phyloP scores from a whole-genome alignment of 2,329 filamentous ascomycete species.

The Rachicladosporium sp. region DNA sequence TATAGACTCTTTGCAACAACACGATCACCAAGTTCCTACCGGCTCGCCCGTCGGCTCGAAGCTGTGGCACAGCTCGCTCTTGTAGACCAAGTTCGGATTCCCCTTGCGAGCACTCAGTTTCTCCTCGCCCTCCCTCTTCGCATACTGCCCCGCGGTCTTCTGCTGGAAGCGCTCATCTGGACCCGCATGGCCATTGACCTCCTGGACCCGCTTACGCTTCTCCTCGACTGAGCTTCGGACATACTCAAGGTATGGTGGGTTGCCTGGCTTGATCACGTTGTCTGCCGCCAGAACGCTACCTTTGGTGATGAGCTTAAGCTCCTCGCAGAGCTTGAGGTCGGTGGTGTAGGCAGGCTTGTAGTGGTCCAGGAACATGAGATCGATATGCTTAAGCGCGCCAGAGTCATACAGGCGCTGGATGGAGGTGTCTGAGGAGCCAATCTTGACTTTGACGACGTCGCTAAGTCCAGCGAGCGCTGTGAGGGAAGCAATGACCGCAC shows the following conservation, averaged over 20 bases:
- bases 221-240: conserved; percentile 52
- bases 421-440: conserved; percentile 56
- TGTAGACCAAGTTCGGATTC: conserved; percentile 54
- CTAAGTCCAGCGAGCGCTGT: conserved; percentile 62
- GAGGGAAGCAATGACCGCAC: conserved; percentile 54
- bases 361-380: conserved; percentile 70
- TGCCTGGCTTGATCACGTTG: conserved; percentile 60
- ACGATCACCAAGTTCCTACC: conserved; percentile 27
- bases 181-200: conserved; percentile 17
- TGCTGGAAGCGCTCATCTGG: conserved; percentile 32
- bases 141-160: conserved; percentile 36
- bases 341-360: conserved; percentile 63
- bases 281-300: conserved; percentile 56
- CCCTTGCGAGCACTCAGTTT: conserved; percentile 35
- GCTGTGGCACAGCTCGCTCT: conserved; percentile 51
- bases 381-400: conserved; percentile 46
- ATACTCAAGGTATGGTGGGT: conserved; percentile 58
- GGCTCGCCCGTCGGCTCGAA: conserved; percentile 56
- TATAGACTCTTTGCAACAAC: background rate
- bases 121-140: conserved; percentile 34
- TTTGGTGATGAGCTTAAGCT: conserved; percentile 49
- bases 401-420: conserved; percentile 46
- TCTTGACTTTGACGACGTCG: conserved; percentile 56
- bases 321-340: conserved; percentile 67
- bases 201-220: conserved; percentile 39